Conservation (phyloP, 1,139 yeast species). For the Meyerozyma carpophila region DNA sequence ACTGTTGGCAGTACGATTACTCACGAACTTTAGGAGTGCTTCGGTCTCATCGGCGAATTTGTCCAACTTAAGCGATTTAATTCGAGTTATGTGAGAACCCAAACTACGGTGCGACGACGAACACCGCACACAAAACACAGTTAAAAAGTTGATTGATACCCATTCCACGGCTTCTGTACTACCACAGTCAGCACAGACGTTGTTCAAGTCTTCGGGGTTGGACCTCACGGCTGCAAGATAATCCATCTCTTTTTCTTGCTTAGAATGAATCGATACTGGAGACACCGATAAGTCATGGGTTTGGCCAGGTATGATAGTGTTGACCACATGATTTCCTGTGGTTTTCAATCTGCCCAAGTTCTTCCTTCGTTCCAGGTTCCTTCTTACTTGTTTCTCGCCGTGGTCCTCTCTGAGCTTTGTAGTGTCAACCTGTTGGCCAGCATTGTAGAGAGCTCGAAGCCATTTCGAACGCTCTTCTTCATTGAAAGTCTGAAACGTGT, state of each 20-base stretch:
- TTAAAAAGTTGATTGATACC: constrained; percentile 74
- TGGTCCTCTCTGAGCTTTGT: constrained; percentile 14
- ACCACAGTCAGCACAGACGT: constrained; percentile 77
- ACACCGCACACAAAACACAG: constrained; percentile 76
- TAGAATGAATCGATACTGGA: constrained; percentile 26
- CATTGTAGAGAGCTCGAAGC: constrained; percentile 55
- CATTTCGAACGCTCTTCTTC: constrained; percentile 66
- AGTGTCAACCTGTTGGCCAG: constrained; percentile 38
- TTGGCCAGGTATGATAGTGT: constrained; percentile 12
- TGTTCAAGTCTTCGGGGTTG: constrained; percentile 50
- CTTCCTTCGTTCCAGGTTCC: constrained; percentile 7
- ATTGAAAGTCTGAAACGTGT: constrained; percentile 72
- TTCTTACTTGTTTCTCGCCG: not conserved
- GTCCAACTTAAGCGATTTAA: constrained; percentile 46
- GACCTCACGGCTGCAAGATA: constrained; percentile 41
- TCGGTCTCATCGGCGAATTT: constrained; percentile 39
- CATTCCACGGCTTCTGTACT: constrained; percentile 67
- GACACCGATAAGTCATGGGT: constrained; percentile 20
- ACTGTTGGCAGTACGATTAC: constrained; percentile 33
- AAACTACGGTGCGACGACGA: constrained; percentile 55
- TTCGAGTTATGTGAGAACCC: constrained; percentile 48
- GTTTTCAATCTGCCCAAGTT: constrained; percentile 5
- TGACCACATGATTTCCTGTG: not conserved
- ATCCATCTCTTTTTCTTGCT: constrained; percentile 17
- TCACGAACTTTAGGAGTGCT: constrained; percentile 34